Evolutionary conservation across 176 grass and related monocot genomes (phyloP), one percentile per base, ranked within the genome.

Genomic region (Chrysopogon serrulatus): DNA sequence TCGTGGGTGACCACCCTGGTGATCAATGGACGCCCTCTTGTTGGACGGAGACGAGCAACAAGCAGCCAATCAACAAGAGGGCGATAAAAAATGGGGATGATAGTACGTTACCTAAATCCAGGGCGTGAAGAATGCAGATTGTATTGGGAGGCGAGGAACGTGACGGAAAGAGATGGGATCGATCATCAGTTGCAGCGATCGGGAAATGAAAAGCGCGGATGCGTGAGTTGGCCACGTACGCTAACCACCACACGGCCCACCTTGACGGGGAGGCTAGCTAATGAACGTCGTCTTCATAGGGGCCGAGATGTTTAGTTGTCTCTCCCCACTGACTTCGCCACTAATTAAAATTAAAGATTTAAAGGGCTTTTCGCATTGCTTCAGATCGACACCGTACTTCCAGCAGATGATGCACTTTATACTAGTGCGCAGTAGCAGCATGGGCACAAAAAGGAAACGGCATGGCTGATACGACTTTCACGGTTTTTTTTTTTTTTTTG

Each of bases 211-310:
- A 54, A 85, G 74, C 41, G 56, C 40, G 24, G n/a, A 0, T 10
- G 15, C 26, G 40, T 79, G 35, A 65, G 78, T 86, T 81, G 83
- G 83, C 72, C 83, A 65, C 73, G 53, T 78, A 86, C 64, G 65
- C 54, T 90, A 90, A 40, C 83, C 73, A 82, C 83, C 44, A 57
- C 16, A 15, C 72, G 30, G 56, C 10, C n/a, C 56, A 60, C 23
- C 26, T 48, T 41, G 5, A 0, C 2, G 0, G 61, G 24, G n/a
- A 4, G 19, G 0, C 2, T 1, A 5, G 18, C 49, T 53, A 53
- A 53, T 71, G 71, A 51, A 64, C 84, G 78, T 26, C 43, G 5
- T 10, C 6, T 43, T 65, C 79, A 21, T 65, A 4, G 72, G 41
- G 77, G 37, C 41, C 78, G 35, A 28, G 37, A 80, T 76, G 78